Percentiles rank a stretch among this genome's conserved stretches.
These are phyloP conservation scores for Tetracentron sinense DNA, from an alignment of 164 flowering plant species.

Conservation along the genomic window DNA sequence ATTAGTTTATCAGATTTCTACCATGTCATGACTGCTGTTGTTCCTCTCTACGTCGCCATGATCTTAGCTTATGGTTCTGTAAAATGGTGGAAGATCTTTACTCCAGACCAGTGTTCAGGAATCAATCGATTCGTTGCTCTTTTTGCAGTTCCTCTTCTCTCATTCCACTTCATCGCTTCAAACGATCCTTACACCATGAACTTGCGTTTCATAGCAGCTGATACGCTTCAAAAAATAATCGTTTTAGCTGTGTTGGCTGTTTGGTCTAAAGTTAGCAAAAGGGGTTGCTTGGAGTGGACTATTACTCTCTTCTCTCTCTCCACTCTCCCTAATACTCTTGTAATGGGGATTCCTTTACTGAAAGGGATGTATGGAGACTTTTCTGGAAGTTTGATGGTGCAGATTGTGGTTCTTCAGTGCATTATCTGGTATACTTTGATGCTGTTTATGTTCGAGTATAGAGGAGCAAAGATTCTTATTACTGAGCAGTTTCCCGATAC, in stretches of 20 bases:
- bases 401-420: conserved; percentile 85
- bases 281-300: conserved; percentile 75
- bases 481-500: conserved; percentile 87
- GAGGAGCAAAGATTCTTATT: conserved; percentile 73
- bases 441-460: conserved; percentile 81
- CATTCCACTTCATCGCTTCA: conserved; percentile 82
- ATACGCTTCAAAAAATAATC: conserved; percentile 77
- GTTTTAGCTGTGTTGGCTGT: conserved; percentile 43
- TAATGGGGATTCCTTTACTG: conserved; percentile 88
- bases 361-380: conserved; percentile 85
- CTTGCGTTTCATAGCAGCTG: conserved; percentile 80
- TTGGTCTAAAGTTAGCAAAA: conserved; percentile 52
- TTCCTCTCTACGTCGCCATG: conserved; percentile 98
- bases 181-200: conserved; percentile 86
- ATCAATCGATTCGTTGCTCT: conserved; percentile 93
- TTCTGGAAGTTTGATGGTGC: conserved; percentile 82
- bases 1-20: conserved; percentile 66
- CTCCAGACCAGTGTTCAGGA: conserved; percentile 92
- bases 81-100: conserved; percentile 93
- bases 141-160: conserved; percentile 89
- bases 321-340: conserved; percentile 87
- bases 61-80: conserved; percentile 91
- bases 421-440: conserved; percentile 93
- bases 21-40: conserved; percentile 94
- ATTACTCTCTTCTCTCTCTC: conserved; percentile 82